Evolutionary conservation across 768 basidiomycete species (phyloP), one percentile per base, ranked within the genome.

Genomic region (Russula emetica): DNA sequence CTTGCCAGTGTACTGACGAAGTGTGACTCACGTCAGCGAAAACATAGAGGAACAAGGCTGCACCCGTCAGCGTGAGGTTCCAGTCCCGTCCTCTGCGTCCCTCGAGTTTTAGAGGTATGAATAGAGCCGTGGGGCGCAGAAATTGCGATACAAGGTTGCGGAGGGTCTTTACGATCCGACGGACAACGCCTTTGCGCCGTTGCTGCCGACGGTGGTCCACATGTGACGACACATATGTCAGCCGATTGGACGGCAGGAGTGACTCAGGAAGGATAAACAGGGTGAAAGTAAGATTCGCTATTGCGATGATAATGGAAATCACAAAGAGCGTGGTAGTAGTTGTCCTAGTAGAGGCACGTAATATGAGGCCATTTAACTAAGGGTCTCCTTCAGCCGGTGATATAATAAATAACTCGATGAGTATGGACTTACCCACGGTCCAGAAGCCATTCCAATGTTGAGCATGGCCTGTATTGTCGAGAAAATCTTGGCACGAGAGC

Each of bases 391-490:
- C 45, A 61, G 57, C 42, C 0, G 11, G 22, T 49, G 30, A 20
- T 38, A 45, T 52, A 18, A 26, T 49, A 7, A 36, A 47, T 34
- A 24, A 24, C 20, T 16, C 51, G 5, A 36, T 16, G 10, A 54
- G n/a, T 4, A 18, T 32, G 18, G 36, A 20, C 67, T 26, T 42
- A 69, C 68, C 68, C 68, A 69, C 6, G 68, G 68, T 13, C 68
- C 68, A 9, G 60, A 55, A 30, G 68, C 66, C 51, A 69, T 60
- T 32, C 68, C 68, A n/a, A 69, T 67, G 34, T 69, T 67, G 28
- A 69, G 60, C 66, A 69, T 69, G 9, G 66, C 68, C 36, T 69
- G 68, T 55, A 69, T 62, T 2, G 60, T 69, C 9, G 66, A 58
- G 49, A 69, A 69, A 9, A 69, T 69, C 60, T 66, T 63, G 24